These are phyloP conservation scores for Neurospora africana DNA, from an alignment of 495 filamentous ascomycete genomes.

Conservation along the genomic window DNA sequence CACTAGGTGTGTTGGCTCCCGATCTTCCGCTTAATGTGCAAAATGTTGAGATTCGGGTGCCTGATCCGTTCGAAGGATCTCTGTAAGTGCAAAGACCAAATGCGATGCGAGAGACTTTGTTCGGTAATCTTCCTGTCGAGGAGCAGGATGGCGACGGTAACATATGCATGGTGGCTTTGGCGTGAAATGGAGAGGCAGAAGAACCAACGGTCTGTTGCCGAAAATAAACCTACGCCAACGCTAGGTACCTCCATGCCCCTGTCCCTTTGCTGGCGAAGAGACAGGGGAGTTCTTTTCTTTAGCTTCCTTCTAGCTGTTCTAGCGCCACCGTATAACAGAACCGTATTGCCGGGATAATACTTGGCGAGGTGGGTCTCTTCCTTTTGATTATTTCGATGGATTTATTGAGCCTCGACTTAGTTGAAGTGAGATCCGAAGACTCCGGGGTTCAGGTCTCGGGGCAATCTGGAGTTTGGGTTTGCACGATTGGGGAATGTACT, in stretches of 20 bases:
- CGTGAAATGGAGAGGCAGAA: not conserved
- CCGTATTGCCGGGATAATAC: not conserved
- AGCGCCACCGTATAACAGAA: not conserved
- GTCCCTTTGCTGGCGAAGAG: not conserved
- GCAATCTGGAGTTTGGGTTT: not conserved
- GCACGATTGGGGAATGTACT: not conserved
- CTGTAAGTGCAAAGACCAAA: not conserved
- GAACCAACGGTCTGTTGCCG: not conserved
- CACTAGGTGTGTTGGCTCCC: too few species aligned
- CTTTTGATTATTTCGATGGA: not conserved
- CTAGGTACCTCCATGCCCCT: not conserved
- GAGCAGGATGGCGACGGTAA: not conserved
- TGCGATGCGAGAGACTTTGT: not conserved
- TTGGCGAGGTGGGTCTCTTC: not conserved
- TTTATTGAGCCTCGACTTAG: not conserved
- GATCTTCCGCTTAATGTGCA: not conserved
- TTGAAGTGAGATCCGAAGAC: not conserved
- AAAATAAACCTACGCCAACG: not conserved
- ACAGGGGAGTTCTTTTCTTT: not conserved
- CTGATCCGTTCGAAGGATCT: not conserved
- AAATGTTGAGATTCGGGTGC: not conserved
- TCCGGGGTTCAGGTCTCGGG: not conserved
- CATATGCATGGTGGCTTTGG: not conserved
- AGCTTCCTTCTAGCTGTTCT: not conserved
- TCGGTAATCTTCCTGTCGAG: not conserved